Evolutionary conservation across 768 basidiomycete species (phyloP).

Genomic region (Tremella mesenterica): DNA sequence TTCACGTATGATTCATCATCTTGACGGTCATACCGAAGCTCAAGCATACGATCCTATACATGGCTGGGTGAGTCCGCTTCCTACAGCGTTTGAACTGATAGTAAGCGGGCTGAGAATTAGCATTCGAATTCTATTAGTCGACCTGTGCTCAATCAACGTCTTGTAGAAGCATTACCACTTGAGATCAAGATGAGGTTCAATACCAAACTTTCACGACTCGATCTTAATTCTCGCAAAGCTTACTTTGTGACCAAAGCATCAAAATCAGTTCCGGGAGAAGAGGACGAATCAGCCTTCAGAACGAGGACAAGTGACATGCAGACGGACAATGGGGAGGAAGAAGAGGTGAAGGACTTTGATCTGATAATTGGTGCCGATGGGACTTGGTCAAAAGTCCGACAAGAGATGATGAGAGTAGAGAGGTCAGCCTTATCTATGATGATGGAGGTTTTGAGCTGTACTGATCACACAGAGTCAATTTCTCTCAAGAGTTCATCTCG

Average conservation of each 20-base stretch:
- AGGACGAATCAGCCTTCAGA: conserved; percentile 1
- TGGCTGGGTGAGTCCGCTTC: conserved; percentile 59
- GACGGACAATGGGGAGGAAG: conserved; percentile 7
- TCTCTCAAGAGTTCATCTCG: conserved; percentile 85
- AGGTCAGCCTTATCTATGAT: conserved; percentile 53
- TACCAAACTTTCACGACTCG: conserved; percentile 66
- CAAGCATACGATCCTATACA: conserved; percentile 73
- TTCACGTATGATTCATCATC: conserved; percentile 87
- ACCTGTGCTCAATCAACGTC: conserved; percentile 69
- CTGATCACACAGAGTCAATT: conserved; percentile 66
- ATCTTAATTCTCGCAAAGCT: conserved; percentile 53
- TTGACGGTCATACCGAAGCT: conserved; percentile 62
- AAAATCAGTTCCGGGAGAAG: conserved; percentile 19
- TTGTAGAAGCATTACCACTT: conserved; percentile 67
- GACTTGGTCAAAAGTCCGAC: conserved; percentile 79
- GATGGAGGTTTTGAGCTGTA: background rate
- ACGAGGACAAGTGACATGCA: conserved; percentile 6
- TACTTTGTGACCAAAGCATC: conserved; percentile 10
- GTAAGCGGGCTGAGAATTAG: conserved; percentile 53
- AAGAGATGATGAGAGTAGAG: conserved; percentile 89
- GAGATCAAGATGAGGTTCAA: conserved; percentile 66
- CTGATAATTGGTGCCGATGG: conserved; percentile 77
- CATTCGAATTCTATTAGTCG: conserved; percentile 92
- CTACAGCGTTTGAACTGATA: conserved; percentile 52
- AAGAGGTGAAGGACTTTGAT: conserved; percentile 37